Base-by-base conservation (phyloP, 768 basidiomycete genomes). In the Pisolithus sp. region DNA sequence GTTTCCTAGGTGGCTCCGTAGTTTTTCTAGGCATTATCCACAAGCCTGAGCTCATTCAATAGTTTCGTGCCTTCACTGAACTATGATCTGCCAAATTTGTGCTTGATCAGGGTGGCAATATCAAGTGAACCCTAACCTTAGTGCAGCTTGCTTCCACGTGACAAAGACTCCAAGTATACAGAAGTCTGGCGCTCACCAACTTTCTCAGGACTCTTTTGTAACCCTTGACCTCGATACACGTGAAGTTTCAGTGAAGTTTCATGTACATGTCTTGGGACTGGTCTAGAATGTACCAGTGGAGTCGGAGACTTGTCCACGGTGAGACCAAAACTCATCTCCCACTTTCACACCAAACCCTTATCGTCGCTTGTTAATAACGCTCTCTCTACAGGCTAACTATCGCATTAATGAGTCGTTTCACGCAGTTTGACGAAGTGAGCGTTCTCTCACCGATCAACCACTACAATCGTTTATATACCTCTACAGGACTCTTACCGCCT, bases 401-500 rank as follows among this genome's bases (percentile, higher is more conserved):
- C 12, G 23, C 4, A 17, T 31, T 4, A 18, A 55, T 49, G 24
- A 17, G 37, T 24, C 55, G 53, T 34, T 69, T 63, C 34, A 57
- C 64, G 40, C 61, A 66, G 37, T 57, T 23, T 39, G 43, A 59
- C 36, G 65, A 66, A 56, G 68, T 69, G 26, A 18, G 46, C 13
- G 51, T 18, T 41, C 51, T 30, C 10, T 26, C 15, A 30, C 9
- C 15, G 9, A 50, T 28, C 34, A 46, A 8, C 5, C 45, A 1
- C n/a, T 10, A 15, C 30, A 34, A 34, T 18, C 9, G 10, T 57
- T 43, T 28, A 24, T 51, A 21, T 44, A 20, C 15, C 5, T 23
- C 28, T 21, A 6, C 46, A 75, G 72, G 75, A 73, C 49, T 15
- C 62, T 54, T 56, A 51, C 46, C 68, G 68, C 39, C 68, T 69